These are phyloP conservation scores for Alternaria sp. DNA, from an alignment of 2,329 filamentous ascomycete genomes.

Conservation along the genomic window DNA sequence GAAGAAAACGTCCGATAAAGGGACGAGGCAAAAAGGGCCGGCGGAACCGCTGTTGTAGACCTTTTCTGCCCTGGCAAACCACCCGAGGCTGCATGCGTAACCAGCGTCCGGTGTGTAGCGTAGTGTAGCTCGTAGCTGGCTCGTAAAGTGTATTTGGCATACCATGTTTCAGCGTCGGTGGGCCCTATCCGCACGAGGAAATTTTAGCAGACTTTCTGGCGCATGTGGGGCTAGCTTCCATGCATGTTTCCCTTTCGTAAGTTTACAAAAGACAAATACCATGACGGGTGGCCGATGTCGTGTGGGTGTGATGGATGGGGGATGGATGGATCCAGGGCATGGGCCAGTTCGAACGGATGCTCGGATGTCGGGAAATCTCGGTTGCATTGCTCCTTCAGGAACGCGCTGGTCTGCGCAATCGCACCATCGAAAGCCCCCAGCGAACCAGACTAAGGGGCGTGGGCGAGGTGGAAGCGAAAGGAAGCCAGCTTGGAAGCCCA, in stretches of 20 bases:
- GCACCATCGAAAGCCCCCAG: neutral
- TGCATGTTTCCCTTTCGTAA: neutral
- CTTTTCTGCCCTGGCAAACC: neutral
- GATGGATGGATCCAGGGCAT: neutral
- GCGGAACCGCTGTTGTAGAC: conserved; percentile 1
- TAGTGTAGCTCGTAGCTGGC: neutral
- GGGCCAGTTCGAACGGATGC: neutral
- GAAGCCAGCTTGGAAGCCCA: neutral
- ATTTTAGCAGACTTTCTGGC: conserved; percentile 6
- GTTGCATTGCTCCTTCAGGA: conserved; percentile 3
- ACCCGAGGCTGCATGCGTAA: neutral
- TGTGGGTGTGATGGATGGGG: neutral
- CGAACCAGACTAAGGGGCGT: neutral
- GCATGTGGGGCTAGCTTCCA: conserved; percentile 9
- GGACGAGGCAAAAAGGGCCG: conserved; percentile 3
- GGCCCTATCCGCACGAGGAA: neutral
- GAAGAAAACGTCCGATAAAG: neutral
- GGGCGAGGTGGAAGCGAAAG: neutral
- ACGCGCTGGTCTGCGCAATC: neutral
- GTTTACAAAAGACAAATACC: conserved; percentile 2
- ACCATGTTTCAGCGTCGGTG: conserved; percentile 9
- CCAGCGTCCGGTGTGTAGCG: conserved; percentile 1
- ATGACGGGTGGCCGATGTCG: neutral
- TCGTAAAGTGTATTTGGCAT: conserved; percentile 13
- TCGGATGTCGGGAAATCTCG: conserved; percentile 13